Evolutionary conservation across 345 rosid species (phyloP).

Genomic region (Salix caprea): DNA sequence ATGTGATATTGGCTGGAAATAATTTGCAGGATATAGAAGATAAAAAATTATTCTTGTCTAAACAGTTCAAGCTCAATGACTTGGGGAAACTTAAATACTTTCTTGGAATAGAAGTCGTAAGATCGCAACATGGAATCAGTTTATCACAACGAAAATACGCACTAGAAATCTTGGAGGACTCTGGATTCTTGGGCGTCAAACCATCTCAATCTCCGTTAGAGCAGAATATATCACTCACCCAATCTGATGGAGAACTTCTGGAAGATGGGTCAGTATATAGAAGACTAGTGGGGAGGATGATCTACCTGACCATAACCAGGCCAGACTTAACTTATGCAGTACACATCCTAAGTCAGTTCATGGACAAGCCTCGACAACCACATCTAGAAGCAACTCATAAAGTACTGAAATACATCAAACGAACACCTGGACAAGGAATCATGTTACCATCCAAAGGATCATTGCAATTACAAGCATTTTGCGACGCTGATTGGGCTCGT

Average conservation of each 20-base stretch:
- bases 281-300: not conserved
- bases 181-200: too few relatives aligned
- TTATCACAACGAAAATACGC: not conserved
- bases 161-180: not conserved
- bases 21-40: slow-evolving; percentile 1
- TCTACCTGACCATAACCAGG: not conserved
- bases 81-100: not conserved
- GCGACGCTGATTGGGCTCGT: not conserved
- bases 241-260: not conserved
- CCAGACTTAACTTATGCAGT: not conserved
- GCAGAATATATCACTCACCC: not conserved
- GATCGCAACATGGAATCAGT: not conserved
- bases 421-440: not conserved
- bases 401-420: not conserved
- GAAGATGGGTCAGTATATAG: not conserved
- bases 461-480: too few relatives aligned
- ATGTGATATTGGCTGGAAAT: not conserved
- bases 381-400: not conserved
- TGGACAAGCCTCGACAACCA: not conserved
- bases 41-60: not conserved
- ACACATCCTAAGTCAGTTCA: not conserved
- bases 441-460: not conserved
- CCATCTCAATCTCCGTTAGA: not conserved
- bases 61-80: not conserved
- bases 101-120: not conserved